Base-by-base conservation (phyloP, 2,329 filamentous ascomycete genomes). In the Nothomitra cinnamomea region DNA sequence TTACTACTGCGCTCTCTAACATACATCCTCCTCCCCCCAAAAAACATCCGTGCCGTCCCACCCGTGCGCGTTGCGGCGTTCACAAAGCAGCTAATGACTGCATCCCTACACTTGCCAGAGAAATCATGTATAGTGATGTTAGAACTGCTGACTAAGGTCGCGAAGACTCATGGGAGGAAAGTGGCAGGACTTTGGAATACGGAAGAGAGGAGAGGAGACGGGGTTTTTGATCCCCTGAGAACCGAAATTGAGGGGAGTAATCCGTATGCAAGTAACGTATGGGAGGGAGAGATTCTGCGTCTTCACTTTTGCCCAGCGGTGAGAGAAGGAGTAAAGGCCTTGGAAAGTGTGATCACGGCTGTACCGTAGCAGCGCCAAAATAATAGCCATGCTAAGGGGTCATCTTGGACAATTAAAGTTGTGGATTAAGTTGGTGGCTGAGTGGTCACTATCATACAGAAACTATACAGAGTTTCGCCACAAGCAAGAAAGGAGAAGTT, bases 121-220 rank as follows among this genome's bases (percentile, higher is more conserved):
- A 95, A 94, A 66, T 94, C 86, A 1, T 78, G 81, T 41, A 77
- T 87, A 58, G 90, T 90, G 0, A 76, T 90, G 53, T 71, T 95
- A 3, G 83, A 82, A 1, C 72, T 98, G 25, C 68, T 96, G 43
- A 78, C 78, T 52, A 83, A 89, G 60, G 79, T 96, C 1, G 79
- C 83, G 0, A 86, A 85, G 66, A 82, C 82, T 1, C 88, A 98
- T 65, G 82, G 82, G 49, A 82, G 80, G 60, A 94, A 90, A 67
- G 78, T 96, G 43, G 78, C 78, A 38, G 79, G 83, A n/a, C 68
- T 98, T 56, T 98, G 92, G 90, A 82, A 94, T 62, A 94, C 88
- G 0, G 90, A 96, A 65, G 92, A 96, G 71, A 76, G 90, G 51
- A 85, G 86, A 65, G 90, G 90, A 5, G 90, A 96, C 64, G 92